Base-by-base conservation (phyloP, 1,139 yeast species). In the Pichia sp. region DNA sequence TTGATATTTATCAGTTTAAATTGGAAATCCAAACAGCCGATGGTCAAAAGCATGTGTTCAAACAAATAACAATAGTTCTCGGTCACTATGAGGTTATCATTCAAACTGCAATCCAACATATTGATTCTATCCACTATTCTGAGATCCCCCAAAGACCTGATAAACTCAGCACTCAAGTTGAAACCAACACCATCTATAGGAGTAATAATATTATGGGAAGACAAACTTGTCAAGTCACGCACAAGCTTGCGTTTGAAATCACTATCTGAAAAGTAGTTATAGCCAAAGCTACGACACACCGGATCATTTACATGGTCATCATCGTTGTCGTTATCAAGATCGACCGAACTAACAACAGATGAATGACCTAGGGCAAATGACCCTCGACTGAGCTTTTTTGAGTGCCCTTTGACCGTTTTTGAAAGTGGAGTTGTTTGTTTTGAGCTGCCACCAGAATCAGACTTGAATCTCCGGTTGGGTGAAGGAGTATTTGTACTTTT, bases 351-450 rank as follows among this genome's bases (percentile, higher is more conserved):
- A 2, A 61, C 54, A 11, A 61, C 58, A 1, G 66, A 60, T 0
- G 64, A 57, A 1, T 52, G 53, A 4, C 64, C 67, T 9, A 64
- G 57, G 4, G 56, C 53, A 2, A 60, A 53, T 1, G 66, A 62
- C 1, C 66, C 66, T 27, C 66, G 49, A 5, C 65, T 60, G 10
- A 52, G 49, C 35, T 47, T 54, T 29, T 50, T 50, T 3, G 35
- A 30, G 32, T 53, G 58, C 22, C 29, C 40, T 12, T 33, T 34
- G 17, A n/a, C n/a, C n/a, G n/a, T n/a, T n/a, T n/a, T n/a, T n/a
- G n/a, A n/a, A n/a, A n/a, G n/a, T n/a, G n/a, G n/a, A n/a, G n/a
- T n/a, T n/a, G n/a, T n/a, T n/a, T n/a, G n/a, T 25, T 25, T 25
- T 11, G 12, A 25, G 12, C 16, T 13, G 11, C 15, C 15, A 25